phyloP scores from a whole-genome alignment of 2,329 filamentous ascomycete genomes.

The Fusarium sp. region DNA sequence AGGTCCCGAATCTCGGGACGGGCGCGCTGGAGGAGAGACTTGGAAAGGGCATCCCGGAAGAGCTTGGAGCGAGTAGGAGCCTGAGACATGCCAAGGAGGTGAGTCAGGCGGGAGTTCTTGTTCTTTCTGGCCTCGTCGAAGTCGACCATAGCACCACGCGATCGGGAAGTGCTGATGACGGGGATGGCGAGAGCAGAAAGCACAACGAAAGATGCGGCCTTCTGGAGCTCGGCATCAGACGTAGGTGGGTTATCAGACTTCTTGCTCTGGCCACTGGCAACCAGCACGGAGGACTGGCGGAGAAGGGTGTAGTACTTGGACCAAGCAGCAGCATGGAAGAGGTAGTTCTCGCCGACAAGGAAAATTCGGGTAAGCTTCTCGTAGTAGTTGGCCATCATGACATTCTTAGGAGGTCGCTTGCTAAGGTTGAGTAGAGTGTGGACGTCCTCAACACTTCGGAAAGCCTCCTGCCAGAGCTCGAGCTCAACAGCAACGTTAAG shows the following conservation, averaged over 20 bases:
- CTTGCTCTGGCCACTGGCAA: conserved; percentile 86
- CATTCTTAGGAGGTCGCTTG: conserved; percentile 97
- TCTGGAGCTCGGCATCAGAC: conserved; percentile 89
- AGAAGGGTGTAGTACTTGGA: conserved; percentile 97
- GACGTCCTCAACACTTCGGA: conserved; percentile 98
- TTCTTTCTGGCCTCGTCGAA: conserved; percentile 98
- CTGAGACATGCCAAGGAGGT: conserved; percentile 92
- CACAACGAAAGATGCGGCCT: conserved; percentile 94
- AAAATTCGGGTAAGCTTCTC: conserved; percentile 99
- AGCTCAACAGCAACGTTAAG: conserved; percentile 97
- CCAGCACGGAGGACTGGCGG: conserved; percentile 85
- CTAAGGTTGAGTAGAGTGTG: conserved; percentile 97
- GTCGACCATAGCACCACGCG: conserved; percentile 94
- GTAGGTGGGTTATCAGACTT: conserved; percentile 96
- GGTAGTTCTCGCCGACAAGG: conserved; percentile 98
- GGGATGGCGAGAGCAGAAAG: conserved; percentile 97
- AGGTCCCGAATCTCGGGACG: conserved; percentile 95
- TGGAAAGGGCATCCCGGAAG: conserved; percentile 96
- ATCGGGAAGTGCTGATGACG: conserved; percentile 98
- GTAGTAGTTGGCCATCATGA: conserved; percentile 99
- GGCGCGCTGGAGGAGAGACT: conserved; percentile 91
- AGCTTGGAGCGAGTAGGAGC: conserved; percentile 89
- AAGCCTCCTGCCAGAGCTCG: conserved; percentile 98
- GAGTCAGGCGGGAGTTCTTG: conserved; percentile 97
- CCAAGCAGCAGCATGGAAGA: conserved; percentile 98